A percentile compares a stretch with the other conserved stretches of the same genome.
phyloP scores from a whole-genome alignment of 2,329 filamentous ascomycete genomes.

The Sporothrix protearum region DNA sequence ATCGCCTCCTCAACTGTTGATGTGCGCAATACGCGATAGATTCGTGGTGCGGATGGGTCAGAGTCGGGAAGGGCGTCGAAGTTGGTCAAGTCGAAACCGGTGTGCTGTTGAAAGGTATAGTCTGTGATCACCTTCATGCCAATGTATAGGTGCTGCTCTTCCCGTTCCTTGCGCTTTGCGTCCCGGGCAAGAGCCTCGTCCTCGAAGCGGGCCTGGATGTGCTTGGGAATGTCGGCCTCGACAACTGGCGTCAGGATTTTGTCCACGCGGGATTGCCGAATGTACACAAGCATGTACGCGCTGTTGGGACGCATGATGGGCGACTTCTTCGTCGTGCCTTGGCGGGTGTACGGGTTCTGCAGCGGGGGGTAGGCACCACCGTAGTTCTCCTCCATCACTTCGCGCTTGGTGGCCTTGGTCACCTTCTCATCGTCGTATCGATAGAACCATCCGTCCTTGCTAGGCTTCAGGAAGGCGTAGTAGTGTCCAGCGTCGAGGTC shows the following conservation, averaged over 20 bases:
- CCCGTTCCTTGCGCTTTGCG: conserved; percentile 77
- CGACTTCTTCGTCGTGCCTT: conserved; percentile 50
- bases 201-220: conserved; percentile 60
- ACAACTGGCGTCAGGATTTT: conserved; percentile 72
- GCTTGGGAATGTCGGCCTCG: conserved; percentile 73
- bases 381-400: conserved; percentile 95
- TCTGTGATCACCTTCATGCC: conserved; percentile 77
- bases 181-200: conserved; percentile 69
- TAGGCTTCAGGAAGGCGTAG: conserved; percentile 93
- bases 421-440: conserved; percentile 97
- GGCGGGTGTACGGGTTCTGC: conserved; percentile 46
- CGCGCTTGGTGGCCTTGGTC: conserved; percentile 84
- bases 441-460: conserved; percentile 91
- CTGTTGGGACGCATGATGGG: conserved; percentile 68
- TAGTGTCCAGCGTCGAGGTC: conserved; percentile 97
- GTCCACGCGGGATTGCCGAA: conserved; percentile 81
- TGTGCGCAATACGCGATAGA: conserved; percentile 70
- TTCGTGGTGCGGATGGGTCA: conserved; percentile 66
- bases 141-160: conserved; percentile 93
- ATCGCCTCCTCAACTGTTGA: conserved; percentile 74
- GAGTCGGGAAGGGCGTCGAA: conserved; percentile 56
- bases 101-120: conserved; percentile 73
- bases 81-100: conserved; percentile 76
- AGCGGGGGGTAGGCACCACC: conserved; percentile 70
- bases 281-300: conserved; percentile 98